Evolutionary conservation across 441 rosid genomes (phyloP).

Genomic region (Arabidopsis lyrata): DNA sequence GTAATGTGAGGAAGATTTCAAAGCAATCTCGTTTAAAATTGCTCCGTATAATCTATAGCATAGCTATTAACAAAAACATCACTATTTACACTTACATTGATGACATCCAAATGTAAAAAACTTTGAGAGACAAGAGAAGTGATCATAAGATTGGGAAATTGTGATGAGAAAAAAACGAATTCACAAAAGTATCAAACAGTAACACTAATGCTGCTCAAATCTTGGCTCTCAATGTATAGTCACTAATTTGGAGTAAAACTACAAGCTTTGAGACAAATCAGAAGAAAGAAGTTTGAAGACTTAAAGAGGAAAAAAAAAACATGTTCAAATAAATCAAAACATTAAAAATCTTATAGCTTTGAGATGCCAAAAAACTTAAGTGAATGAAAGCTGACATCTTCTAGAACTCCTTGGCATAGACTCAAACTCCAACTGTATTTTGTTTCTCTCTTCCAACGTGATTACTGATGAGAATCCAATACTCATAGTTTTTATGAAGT

Average conservation of each 20-base stretch:
- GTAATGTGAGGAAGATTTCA: too few relatives aligned
- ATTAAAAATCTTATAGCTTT: background rate
- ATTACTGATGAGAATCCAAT: background rate
- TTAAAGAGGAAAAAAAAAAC: background rate
- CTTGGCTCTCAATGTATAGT: background rate
- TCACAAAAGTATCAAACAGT: background rate
- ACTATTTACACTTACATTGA: too few relatives aligned
- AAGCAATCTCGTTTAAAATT: too few relatives aligned
- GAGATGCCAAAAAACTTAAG: background rate
- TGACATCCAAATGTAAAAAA: too few relatives aligned
- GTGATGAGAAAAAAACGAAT: background rate
- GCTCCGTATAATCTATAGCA: too few relatives aligned
- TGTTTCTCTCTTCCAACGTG: background rate
- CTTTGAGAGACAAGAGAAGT: too few relatives aligned
- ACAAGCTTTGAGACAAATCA: background rate
- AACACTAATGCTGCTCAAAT: background rate
- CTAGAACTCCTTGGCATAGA: constrained; percentile 12
- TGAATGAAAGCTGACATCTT: constrained; percentile 16
- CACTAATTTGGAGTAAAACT: background rate
- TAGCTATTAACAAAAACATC: too few relatives aligned
- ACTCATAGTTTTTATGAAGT: background rate
- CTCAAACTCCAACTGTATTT: background rate
- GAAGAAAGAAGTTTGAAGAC: constrained; percentile 9
- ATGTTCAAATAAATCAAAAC: constrained; percentile 6
- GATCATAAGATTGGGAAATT: too few relatives aligned